Evolutionary conservation across 176 grass and related monocot genomes (phyloP), one percentile per base, ranked within the genome.

Genomic region (Stipa capillata): DNA sequence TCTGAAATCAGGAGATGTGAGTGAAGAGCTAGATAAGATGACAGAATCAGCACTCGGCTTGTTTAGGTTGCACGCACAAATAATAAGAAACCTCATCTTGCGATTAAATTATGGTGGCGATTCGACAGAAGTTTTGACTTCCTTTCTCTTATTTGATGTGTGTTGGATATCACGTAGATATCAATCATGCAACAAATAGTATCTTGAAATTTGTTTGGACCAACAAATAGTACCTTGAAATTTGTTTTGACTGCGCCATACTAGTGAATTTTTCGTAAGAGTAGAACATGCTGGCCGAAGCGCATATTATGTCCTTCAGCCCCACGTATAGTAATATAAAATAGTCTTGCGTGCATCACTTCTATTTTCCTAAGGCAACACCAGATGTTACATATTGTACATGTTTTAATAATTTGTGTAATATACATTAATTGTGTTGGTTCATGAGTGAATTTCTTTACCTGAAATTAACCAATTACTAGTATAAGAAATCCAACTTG

Each of bases 151-250:
- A 72, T 74, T 72, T 85, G 69, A 57, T 53, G 63, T 49, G 45
- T 57, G 63, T 54, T 85, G 37, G 44, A 71, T 70, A 65, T 48
- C 71, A 10, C 69, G 64, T 77, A 54, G 21, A 63, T 48, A 47
- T 85, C 82, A 89, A 85, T 85, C 76, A 85, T 81, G 47, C 47
- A 80, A 18, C 51, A 80, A 80, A 80, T 40, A 49, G 66, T 35
- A 31, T 23, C n/a, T 72, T 54, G 41, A 82, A 43, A 47, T 87
- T 71, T 65, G 27, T 70, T 83, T 71, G 29, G 23, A 87, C 13
- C 37, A 80, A 37, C 20, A 80, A 62, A 62, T 25, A 49, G 48
- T 62, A 24, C 32, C 28, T 78, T 63, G 24, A 87, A 43, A 39
- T 83, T 71, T 37, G 35, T 71, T 83, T 64, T 40, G 39, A 87